Evolutionary conservation across 2,329 filamentous ascomycete genomes (phyloP), one percentile per base, ranked within the genome.

Genomic region (Neopestalotiopsis sp.): DNA sequence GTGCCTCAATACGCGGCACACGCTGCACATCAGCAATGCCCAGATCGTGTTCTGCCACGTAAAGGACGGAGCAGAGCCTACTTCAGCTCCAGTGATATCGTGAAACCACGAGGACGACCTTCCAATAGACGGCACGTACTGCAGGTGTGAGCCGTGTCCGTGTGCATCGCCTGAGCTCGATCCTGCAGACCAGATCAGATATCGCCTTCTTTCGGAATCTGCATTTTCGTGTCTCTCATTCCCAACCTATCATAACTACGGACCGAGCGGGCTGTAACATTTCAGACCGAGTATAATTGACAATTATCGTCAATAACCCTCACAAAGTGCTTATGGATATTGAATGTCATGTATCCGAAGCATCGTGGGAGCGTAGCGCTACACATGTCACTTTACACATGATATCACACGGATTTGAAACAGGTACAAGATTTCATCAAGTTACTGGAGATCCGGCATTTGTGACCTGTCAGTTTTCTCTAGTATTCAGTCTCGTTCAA

Each of bases 41-140:
- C 59, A 34, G 59, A 62, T 40, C 32, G 59, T 62, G 34, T 28
- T 42, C 28, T 17, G 24, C 57, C 57, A 14, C n/a, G 13, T 28
- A 59, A 30, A 10, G 30, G 4, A 38, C 10, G 12, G 12, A 24
- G 4, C 9, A 34, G 57, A 30, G 4, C 13, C 30, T 59, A 7
- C 57, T n/a, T 34, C 59, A 57, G 63, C 49, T 12, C 14, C 14
- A 28, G 3, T 12, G n/a, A 32, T 32, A 49, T 7, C 30, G 61
- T 64, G 61, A 49, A 49, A 64, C 61, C 40, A 40, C n/a, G 63
- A 40, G 63, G 49, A 66, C 32, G 59, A 62, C 14, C 30, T 28
- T 28, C 24, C 32, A 13, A 34, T 14, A 40, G 13, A 62, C 57
- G 57, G 57, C 10, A 30, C 30, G 57, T 59, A 59, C 57, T 24